Evolutionary conservation across 2,329 filamentous ascomycete species (phyloP).

Genomic region (Arthrocladium fulminans): DNA sequence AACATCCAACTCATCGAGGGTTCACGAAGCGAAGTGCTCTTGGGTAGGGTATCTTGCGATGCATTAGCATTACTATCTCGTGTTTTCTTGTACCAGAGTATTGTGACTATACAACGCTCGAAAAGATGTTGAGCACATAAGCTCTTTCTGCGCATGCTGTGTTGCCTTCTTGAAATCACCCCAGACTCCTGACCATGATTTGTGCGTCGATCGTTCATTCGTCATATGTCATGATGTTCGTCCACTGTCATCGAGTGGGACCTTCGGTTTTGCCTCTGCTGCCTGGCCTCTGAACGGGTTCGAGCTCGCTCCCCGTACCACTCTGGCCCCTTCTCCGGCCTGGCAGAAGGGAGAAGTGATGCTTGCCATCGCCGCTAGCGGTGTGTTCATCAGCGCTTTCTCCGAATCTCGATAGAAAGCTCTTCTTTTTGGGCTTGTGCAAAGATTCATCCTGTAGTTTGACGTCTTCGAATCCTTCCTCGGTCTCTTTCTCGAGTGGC

Average conservation of each 20-base stretch:
- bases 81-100: background rate
- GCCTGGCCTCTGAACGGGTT: constrained; percentile 41
- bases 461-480: constrained; percentile 84
- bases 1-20: no score
- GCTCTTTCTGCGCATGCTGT: background rate
- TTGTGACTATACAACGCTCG: background rate
- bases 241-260: background rate
- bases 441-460: constrained; percentile 63
- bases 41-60: background rate
- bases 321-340: constrained; percentile 64
- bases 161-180: background rate
- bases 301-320: constrained; percentile 61
- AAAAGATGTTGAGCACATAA: background rate
- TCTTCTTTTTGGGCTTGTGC: constrained; percentile 55
- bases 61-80: constrained; percentile 9
- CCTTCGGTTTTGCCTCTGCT: constrained; percentile 23
- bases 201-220: background rate
- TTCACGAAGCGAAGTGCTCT: background rate
- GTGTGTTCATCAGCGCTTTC: constrained; percentile 40
- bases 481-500: constrained; percentile 43
- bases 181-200: constrained; percentile 3
- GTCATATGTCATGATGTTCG: background rate
- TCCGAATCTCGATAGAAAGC: constrained; percentile 74
- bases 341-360: constrained; percentile 54
- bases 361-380: constrained; percentile 32